phyloP scores from a whole-genome alignment of 768 basidiomycete species.

The Suillus subluteus region DNA sequence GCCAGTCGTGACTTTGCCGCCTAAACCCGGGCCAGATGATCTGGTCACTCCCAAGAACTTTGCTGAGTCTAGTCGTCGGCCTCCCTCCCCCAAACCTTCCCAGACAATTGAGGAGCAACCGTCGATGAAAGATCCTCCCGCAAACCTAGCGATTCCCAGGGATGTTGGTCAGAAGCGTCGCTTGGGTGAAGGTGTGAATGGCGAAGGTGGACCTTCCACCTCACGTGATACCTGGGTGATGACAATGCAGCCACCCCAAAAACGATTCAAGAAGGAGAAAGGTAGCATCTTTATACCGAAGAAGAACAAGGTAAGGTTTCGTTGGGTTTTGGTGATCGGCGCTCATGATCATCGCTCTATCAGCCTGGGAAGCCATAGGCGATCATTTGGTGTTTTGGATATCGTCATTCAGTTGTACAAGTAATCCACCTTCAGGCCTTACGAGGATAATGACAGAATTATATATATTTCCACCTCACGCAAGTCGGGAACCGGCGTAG shows the following conservation, averaged over 20 bases:
- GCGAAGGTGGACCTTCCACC: constrained; percentile 18
- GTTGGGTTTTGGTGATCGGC: not conserved
- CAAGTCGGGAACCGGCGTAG: no score
- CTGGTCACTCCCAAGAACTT: constrained; percentile 44
- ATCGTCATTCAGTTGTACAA: constrained; percentile 3
- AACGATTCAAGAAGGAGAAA: constrained; percentile 39
- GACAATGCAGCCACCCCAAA: constrained; percentile 32
- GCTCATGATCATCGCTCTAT: not conserved
- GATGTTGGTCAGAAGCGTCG: constrained; percentile 26
- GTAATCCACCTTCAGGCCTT: not conserved
- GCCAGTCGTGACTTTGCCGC: constrained; percentile 13
- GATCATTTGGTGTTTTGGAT: not conserved
- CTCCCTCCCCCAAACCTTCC: constrained; percentile 6
- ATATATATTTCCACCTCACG: no score
- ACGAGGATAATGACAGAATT: not conserved
- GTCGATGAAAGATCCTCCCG: constrained; percentile 15
- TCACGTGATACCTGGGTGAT: constrained; percentile 27
- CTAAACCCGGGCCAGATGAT: constrained; percentile 36
- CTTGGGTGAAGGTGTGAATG: constrained; percentile 13
- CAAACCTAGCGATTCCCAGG: not conserved
- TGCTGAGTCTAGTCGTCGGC: constrained; percentile 31
- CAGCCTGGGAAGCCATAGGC: constrained; percentile 5
- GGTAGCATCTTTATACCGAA: constrained; percentile 65
- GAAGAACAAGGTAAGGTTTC: constrained; percentile 37
- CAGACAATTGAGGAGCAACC: not conserved